A percentile compares a stretch with the other conserved stretches of the same genome.
These are phyloP conservation scores for Rhododendron ferrugineum DNA, from an alignment of 148 eudicot species.

Conservation along the genomic window DNA sequence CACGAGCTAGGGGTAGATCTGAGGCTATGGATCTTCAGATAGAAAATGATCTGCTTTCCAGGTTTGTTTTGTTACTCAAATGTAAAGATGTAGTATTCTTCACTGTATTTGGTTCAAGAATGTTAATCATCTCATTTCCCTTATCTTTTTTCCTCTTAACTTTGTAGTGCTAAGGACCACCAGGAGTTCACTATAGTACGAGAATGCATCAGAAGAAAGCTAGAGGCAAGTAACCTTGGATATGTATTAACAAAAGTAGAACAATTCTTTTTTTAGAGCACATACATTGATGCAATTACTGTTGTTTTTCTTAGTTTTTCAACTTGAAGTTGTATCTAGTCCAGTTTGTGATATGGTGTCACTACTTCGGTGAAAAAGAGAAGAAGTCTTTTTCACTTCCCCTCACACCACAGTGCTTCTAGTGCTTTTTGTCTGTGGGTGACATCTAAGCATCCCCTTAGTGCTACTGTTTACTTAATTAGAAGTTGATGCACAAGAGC, in stretches of 20 bases:
- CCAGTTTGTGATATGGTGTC: background rate
- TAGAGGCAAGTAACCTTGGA: conserved; percentile 52
- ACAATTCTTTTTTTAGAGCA: background rate
- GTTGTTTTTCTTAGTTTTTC: background rate
- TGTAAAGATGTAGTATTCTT: background rate
- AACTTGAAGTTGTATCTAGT: background rate
- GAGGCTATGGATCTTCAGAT: conserved; percentile 59
- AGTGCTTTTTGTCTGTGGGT: background rate
- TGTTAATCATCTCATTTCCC: background rate
- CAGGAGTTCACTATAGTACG: conserved; percentile 84
- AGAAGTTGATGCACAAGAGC: background rate
- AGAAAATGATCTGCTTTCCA: conserved; percentile 78
- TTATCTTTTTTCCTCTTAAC: background rate
- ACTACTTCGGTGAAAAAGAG: background rate
- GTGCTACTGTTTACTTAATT: background rate
- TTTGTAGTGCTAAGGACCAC: conserved; percentile 74
- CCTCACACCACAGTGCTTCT: background rate
- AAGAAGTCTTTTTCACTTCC: background rate
- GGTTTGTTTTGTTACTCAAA: conserved; percentile 33
- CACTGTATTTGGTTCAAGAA: background rate
- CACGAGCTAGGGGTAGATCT: conserved; percentile 79
- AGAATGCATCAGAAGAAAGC: conserved; percentile 74
- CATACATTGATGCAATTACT: background rate
- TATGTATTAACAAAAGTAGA: background rate
- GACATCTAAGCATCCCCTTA: background rate